A percentile compares a stretch with the other conserved stretches of the same genome.
These are phyloP conservation scores for Brassica nigra DNA, from an alignment of 345 rosid genomes.

Conservation along the genomic window DNA sequence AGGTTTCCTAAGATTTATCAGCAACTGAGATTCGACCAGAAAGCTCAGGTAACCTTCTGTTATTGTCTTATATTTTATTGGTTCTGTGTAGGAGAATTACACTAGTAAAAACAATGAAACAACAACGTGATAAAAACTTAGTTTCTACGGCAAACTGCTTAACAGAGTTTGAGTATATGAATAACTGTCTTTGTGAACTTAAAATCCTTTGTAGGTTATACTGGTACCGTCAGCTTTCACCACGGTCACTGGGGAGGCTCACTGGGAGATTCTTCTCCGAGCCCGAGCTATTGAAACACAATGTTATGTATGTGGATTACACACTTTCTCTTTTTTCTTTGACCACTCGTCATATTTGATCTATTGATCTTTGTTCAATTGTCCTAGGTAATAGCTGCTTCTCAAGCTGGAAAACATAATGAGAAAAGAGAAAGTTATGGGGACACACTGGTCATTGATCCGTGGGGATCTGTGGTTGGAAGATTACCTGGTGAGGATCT, in stretches of 20 bases:
- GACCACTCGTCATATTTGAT: not conserved
- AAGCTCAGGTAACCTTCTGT: conserved; percentile 61
- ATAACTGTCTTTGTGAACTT: not conserved
- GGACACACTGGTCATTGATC: conserved; percentile 85
- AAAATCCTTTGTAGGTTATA: conserved; percentile 54
- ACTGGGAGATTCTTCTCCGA: conserved; percentile 95
- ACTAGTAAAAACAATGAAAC: conserved; percentile 6
- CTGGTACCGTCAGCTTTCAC: conserved; percentile 93
- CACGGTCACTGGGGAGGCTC: conserved; percentile 81
- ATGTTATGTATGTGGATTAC: conserved; percentile 65
- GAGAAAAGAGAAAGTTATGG: conserved; percentile 86
- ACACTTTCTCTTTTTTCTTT: conserved; percentile 7
- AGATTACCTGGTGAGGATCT: conserved; percentile 66
- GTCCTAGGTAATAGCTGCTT: conserved; percentile 77
- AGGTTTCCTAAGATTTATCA: conserved; percentile 93
- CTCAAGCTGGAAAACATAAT: conserved; percentile 88
- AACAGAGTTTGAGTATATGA: not conserved
- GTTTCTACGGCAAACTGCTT: not conserved
- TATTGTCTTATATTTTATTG: not conserved
- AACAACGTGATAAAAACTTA: not conserved
- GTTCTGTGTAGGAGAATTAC: not conserved
- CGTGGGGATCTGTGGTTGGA: conserved; percentile 85
- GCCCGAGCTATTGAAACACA: conserved; percentile 95
- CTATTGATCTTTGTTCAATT: not conserved
- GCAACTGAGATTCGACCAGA: conserved; percentile 76